Conservation (phyloP, 1,284 basidiomycete species). For the Moniliophthora roreri region DNA sequence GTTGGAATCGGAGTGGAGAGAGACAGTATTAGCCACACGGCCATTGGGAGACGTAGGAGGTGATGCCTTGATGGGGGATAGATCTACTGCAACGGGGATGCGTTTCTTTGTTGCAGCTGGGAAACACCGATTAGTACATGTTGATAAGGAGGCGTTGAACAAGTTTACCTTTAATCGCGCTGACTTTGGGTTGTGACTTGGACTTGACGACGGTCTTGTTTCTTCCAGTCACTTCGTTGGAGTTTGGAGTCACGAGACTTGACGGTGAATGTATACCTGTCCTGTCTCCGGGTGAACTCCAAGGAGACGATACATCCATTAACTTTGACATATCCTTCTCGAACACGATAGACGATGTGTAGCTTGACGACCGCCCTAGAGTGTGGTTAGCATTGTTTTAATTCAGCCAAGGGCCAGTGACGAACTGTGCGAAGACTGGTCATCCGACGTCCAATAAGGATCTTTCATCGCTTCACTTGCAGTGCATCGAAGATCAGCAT, state of each 20-base stretch:
- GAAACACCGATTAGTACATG: too few species aligned
- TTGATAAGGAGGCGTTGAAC: too few species aligned
- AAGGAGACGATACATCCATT: conserved; percentile 37
- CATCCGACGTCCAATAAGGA: conserved; percentile 56
- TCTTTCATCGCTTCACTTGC: conserved; percentile 66
- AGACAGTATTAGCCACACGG: conserved; percentile 30
- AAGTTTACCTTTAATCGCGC: conserved; percentile 8
- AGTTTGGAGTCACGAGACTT: conserved; percentile 24
- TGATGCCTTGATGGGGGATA: conserved; percentile 50
- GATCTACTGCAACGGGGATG: conserved; percentile 31
- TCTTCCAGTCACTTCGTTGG: background rate
- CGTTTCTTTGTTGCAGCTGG: conserved; percentile 35
- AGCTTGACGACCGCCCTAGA: conserved; percentile 51
- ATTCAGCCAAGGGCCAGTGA: too few species aligned
- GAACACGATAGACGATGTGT: conserved; percentile 49
- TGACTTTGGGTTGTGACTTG: conserved; percentile 43
- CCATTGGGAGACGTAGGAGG: conserved; percentile 36
- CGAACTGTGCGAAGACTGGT: conserved; percentile 34
- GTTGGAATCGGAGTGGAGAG: conserved; percentile 1
- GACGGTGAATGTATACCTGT: conserved; percentile 24
- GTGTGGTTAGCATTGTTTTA: too few species aligned
- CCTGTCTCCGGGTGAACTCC: conserved; percentile 19
- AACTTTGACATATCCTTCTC: conserved; percentile 48
- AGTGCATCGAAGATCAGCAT: conserved; percentile 69
- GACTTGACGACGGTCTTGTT: conserved; percentile 31